phyloP scores from a whole-genome alignment of 2,329 filamentous ascomycete species.

The Lecanicillium sp. region DNA sequence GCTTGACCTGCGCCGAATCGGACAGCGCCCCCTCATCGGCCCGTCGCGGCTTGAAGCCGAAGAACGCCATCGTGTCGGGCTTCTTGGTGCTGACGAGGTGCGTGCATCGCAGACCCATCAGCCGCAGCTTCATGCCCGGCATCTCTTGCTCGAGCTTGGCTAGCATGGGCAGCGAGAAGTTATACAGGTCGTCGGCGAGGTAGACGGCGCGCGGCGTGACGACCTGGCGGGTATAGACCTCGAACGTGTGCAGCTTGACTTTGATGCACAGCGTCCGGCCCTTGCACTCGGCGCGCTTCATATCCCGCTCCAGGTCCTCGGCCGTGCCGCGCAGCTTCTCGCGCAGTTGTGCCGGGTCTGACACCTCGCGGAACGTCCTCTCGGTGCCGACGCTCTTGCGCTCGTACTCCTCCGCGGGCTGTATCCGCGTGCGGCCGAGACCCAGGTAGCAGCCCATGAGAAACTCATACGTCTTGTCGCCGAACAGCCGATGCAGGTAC shows the following conservation, averaged over 20 bases:
- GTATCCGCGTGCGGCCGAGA: constrained; percentile 75
- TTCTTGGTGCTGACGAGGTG: constrained; percentile 83
- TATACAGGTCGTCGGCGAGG: constrained; percentile 76
- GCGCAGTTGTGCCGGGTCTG: constrained; percentile 59
- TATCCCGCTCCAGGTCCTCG: constrained; percentile 79
- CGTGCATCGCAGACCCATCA: constrained; percentile 87
- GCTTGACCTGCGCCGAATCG: constrained; percentile 1
- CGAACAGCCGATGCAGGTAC: constrained; percentile 71
- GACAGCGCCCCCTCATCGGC: constrained; percentile 11
- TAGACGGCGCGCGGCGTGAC: constrained; percentile 66
- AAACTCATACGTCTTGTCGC: constrained; percentile 86
- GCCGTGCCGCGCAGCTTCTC: constrained; percentile 76
- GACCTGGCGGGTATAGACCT: constrained; percentile 79
- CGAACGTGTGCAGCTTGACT: constrained; percentile 89
- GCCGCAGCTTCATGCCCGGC: constrained; percentile 67
- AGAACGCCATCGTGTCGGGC: constrained; percentile 69
- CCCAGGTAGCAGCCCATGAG: constrained; percentile 79
- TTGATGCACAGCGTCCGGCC: constrained; percentile 89
- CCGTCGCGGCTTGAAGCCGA: constrained; percentile 51
- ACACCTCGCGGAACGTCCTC: constrained; percentile 80
- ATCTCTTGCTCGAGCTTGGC: constrained; percentile 78
- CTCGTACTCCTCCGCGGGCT: constrained; percentile 83
- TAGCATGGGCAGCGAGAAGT: constrained; percentile 74
- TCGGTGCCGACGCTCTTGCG: constrained; percentile 93
- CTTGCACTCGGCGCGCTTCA: constrained; percentile 73